These are phyloP conservation scores for Cephalotrichum gorgonifer DNA, from an alignment of 2,329 filamentous ascomycete species.

Conservation along the genomic window DNA sequence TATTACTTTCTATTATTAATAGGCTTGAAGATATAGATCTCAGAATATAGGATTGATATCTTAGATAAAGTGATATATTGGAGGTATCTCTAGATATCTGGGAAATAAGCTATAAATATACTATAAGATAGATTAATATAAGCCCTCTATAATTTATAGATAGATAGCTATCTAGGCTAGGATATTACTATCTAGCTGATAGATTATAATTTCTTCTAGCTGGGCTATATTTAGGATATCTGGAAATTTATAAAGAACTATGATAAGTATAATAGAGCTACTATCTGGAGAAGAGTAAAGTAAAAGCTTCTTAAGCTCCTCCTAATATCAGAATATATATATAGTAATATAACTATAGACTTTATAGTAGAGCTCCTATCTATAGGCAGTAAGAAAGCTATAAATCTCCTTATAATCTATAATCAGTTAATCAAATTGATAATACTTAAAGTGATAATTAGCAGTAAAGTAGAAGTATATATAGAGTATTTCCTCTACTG, in stretches of 20 bases:
- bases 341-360: too few species aligned
- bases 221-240: not conserved
- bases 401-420: not conserved
- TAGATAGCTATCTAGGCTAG: not conserved
- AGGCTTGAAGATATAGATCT: not conserved
- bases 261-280: not conserved
- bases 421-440: not conserved
- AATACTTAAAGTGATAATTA: not conserved
- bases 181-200: not conserved
- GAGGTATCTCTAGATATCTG: too few species aligned
- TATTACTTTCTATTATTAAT: not conserved
- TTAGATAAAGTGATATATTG: not conserved
- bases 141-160: not conserved
- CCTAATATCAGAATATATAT: too few species aligned
- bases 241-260: not conserved
- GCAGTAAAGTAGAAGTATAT: not conserved
- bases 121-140: not conserved
- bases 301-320: too few species aligned
- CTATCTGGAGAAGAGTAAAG: not conserved
- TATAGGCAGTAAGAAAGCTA: not conserved
- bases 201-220: constrained; percentile 1
- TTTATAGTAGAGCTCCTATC: not conserved
- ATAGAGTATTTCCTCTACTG: not conserved
- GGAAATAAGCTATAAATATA: not conserved
- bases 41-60: not conserved